Conservation (phyloP, 176 grass and related monocot genomes). For the Bothriochloa decipiens region DNA sequence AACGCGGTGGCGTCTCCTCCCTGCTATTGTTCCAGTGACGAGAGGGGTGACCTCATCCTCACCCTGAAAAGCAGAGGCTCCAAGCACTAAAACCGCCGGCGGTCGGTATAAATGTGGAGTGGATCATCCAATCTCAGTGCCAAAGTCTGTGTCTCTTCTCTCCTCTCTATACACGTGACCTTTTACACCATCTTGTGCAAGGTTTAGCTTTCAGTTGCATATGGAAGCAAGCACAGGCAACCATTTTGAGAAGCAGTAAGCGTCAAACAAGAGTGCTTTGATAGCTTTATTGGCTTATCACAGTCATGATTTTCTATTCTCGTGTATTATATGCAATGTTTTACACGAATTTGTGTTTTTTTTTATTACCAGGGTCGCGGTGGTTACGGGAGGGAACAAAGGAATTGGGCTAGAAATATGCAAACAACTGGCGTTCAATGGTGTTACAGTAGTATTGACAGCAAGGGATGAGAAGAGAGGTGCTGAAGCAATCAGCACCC, state of each 20-base stretch:
- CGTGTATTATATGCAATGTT: background rate
- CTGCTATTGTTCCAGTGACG: background rate
- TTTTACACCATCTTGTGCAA: background rate
- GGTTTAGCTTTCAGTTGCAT: background rate
- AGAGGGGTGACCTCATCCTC: background rate
- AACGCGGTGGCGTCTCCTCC: background rate
- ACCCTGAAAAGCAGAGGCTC: background rate
- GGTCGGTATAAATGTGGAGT: background rate
- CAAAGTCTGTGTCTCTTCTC: background rate
- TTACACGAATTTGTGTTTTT: too few relatives aligned
- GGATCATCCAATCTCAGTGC: background rate
- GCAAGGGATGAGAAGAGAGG: conserved; percentile 52
- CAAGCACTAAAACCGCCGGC: background rate
- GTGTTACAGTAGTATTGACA: conserved; percentile 50
- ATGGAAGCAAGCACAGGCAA: background rate
- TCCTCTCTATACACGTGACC: background rate
- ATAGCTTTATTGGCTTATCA: background rate
- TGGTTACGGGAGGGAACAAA: conserved; percentile 61
- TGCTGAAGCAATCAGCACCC: background rate
- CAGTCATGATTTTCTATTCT: background rate
- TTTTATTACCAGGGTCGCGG: conserved; percentile 54
- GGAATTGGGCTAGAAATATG: conserved; percentile 65
- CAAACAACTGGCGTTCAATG: conserved; percentile 41
- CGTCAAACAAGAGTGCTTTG: background rate
- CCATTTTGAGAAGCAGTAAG: conserved; percentile 1